Conservation (phyloP, 1,284 basidiomycete species). For the Cryptococcus jaspeensis region DNA sequence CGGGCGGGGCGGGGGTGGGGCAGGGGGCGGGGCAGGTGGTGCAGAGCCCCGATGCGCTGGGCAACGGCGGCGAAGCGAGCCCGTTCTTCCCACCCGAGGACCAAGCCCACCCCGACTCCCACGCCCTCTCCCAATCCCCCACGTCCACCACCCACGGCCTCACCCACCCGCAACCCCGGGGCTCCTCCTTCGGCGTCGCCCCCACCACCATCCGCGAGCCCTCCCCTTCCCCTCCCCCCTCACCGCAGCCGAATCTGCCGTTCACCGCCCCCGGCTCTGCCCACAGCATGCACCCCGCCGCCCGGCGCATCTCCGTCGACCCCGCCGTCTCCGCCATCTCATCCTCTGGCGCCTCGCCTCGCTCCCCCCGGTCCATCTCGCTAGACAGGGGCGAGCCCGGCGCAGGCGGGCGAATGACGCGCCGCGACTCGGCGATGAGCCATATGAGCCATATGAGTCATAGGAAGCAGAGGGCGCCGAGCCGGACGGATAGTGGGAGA, state of each 20-base stretch:
- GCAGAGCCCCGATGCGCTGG: conserved; percentile 31
- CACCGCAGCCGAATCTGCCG: conserved; percentile 24
- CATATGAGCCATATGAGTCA: no score
- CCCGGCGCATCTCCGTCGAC: conserved; percentile 5
- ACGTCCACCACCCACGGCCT: conserved; percentile 12
- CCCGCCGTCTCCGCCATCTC: neutral
- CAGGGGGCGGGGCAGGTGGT: conserved; percentile 17
- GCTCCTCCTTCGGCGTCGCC: conserved; percentile 9
- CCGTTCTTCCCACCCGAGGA: conserved; percentile 35
- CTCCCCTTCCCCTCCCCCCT: conserved; percentile 27
- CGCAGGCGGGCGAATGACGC: conserved; percentile 4
- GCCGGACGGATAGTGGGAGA: conserved; percentile 45
- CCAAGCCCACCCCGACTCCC: neutral
- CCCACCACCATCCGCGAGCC: conserved; percentile 5
- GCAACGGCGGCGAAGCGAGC: conserved; percentile 34
- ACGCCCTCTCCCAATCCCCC: conserved; percentile 4
- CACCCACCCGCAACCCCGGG: no score
- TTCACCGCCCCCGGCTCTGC: conserved; percentile 49
- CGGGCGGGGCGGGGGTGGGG: conserved; percentile 4
- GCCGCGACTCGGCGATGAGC: conserved; percentile 10
- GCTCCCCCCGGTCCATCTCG: neutral
- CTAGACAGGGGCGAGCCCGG: no score
- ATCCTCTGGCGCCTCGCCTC: no score
- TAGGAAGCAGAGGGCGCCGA: conserved; percentile 10
- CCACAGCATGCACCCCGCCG: conserved; percentile 23